Base-by-base conservation (phyloP, 768 basidiomycete genomes). In the Lyophyllum decastes region DNA sequence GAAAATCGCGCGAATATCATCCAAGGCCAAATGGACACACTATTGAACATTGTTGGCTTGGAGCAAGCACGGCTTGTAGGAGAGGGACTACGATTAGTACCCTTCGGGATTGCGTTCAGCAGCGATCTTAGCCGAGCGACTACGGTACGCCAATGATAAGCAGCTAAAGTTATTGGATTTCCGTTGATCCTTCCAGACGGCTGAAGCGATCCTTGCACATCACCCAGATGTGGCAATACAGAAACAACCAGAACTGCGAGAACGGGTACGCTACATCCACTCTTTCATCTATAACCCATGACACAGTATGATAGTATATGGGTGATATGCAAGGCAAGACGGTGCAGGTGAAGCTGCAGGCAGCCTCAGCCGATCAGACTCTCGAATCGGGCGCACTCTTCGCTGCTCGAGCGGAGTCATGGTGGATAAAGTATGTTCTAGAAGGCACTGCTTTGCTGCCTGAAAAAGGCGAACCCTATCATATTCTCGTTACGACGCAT, bases 1-100 rank as follows among this genome's bases (percentile, higher is more conserved):
- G 85, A 81, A 65, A 92, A 92, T 70, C 72, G 76, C 52, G 70
- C 73, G 6, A 75, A 77, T 24, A 83, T 89, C 55, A 80, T 90
- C 45, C 91, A 94, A 75, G 92, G 92, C 40, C 92, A 94, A 9
- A 64, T 83, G 54, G 88, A 94, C 71, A 86, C 86, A 7, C 61
- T 70, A 40, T 76, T 94, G 65, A 92, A 92, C 62, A 80, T 76
- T 16, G 72, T 69, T 3, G 92, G 92, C 14, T 53, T 78, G 47
- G 72, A 73, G 52, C 90, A 94, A 69, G 88, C 88, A 21, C 64
- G 66, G 54, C 70, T 78, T 53, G 80, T 85, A 1, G 88, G 82
- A 1, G 71, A 78, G 58, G 80, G 78, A 41, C 71, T 93, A 60
- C 78, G 78, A 65, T 66, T 73, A 33, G 71, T 88, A 17, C 73